Conservation (phyloP, 495 filamentous ascomycete genomes). For the Penicillium canescens region DNA sequence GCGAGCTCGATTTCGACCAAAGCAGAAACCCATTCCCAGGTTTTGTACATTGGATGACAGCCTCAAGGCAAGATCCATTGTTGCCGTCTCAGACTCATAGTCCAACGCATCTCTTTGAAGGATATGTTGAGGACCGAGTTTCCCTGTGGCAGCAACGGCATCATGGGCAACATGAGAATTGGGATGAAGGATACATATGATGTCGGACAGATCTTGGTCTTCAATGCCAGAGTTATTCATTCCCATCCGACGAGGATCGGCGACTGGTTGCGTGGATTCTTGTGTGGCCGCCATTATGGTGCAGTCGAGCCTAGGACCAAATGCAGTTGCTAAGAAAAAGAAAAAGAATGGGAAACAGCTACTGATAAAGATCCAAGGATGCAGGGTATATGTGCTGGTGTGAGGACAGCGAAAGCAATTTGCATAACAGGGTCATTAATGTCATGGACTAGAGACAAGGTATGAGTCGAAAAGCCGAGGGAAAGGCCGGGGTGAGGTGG, state of each 20-base stretch:
- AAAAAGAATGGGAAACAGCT: slow-evolving; percentile 14
- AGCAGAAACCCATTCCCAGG: slow-evolving; percentile 69
- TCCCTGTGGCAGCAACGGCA: slow-evolving; percentile 56
- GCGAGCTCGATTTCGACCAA: slow-evolving; percentile 70
- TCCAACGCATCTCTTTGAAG: slow-evolving; percentile 46
- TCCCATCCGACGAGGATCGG: slow-evolving; percentile 77
- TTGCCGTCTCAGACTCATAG: slow-evolving; percentile 44
- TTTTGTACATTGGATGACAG: slow-evolving; percentile 70
- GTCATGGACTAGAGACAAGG: slow-evolving; percentile 7
- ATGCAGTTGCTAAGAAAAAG: slow-evolving; percentile 13
- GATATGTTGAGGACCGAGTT: slow-evolving; percentile 56
- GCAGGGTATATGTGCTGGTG: slow-evolving; percentile 26
- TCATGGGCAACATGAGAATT: slow-evolving; percentile 67
- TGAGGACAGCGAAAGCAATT: slow-evolving; percentile 12
- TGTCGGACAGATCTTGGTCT: slow-evolving; percentile 79
- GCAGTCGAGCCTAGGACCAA: slow-evolving; percentile 7
- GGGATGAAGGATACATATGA: slow-evolving; percentile 87
- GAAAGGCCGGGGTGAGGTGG: neutral
- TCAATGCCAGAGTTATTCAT: slow-evolving; percentile 74
- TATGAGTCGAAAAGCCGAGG: slow-evolving; percentile 1
- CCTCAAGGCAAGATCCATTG: slow-evolving; percentile 72
- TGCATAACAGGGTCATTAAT: slow-evolving; percentile 24
- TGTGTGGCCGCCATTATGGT: slow-evolving; percentile 54
- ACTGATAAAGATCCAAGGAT: slow-evolving; percentile 17
- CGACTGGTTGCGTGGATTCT: slow-evolving; percentile 75